A percentile compares a stretch with the other conserved stretches of the same genome.
phyloP scores from a whole-genome alignment of 176 grass and related monocot species.

The Lolium perenne region DNA sequence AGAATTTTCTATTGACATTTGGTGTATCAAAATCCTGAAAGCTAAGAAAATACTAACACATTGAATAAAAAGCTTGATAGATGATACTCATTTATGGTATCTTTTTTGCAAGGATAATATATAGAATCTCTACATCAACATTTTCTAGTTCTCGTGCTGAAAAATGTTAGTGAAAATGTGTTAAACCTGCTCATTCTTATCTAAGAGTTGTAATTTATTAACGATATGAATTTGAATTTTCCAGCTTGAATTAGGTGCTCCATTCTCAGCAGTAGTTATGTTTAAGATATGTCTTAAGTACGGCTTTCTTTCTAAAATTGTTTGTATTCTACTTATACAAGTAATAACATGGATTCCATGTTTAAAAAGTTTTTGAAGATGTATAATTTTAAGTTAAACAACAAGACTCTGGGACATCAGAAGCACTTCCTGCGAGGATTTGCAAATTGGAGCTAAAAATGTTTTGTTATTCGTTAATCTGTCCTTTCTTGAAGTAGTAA shows the following conservation, averaged over 20 bases:
- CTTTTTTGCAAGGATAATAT: background rate
- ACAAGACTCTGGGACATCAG: background rate
- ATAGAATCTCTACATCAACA: background rate
- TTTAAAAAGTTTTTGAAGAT: background rate
- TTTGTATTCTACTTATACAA: no score
- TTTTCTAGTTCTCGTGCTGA: constrained; percentile 15
- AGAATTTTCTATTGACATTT: background rate
- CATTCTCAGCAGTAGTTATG: background rate
- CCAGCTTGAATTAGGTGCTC: background rate
- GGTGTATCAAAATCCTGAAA: background rate
- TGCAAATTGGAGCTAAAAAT: background rate
- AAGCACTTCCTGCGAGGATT: background rate
- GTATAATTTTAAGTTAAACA: background rate
- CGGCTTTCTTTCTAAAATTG: no score
- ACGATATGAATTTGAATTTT: background rate
- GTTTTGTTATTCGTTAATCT: background rate
- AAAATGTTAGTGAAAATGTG: constrained; percentile 9
- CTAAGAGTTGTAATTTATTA: background rate
- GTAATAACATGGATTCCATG: background rate
- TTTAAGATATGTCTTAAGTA: background rate
- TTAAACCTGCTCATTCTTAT: background rate
- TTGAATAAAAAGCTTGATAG: background rate
- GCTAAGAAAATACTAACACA: constrained; percentile 3
- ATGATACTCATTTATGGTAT: constrained; percentile 2
- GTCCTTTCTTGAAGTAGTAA: background rate